phyloP scores from a whole-genome alignment of 805 yeast genomes.

The Kregervanrija fluxuum region DNA sequence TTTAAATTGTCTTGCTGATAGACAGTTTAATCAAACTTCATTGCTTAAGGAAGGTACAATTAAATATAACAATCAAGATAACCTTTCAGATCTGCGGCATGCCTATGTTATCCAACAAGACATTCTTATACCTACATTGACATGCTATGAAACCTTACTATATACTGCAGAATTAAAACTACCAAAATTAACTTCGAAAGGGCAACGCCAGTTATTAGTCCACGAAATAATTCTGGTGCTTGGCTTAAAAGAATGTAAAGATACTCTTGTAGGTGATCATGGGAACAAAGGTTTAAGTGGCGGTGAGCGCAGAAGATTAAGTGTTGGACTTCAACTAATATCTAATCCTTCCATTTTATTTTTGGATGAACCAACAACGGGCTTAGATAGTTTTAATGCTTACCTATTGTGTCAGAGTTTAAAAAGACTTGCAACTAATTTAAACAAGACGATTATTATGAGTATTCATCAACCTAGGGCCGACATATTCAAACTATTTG shows the following conservation, averaged over 20 bases:
- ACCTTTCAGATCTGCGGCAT: slow-evolving; percentile 26
- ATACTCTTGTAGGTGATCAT: slow-evolving; percentile 50
- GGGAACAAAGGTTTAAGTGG: slow-evolving; percentile 64
- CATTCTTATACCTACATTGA: slow-evolving; percentile 59
- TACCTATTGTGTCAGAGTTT: slow-evolving; percentile 54
- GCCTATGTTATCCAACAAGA: slow-evolving; percentile 79
- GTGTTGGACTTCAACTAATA: slow-evolving; percentile 71
- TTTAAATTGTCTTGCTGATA: slow-evolving; percentile 55
- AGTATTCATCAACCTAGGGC: slow-evolving; percentile 83
- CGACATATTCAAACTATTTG: slow-evolving; percentile 65
- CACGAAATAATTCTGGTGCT: slow-evolving; percentile 54
- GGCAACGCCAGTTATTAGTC: slow-evolving; percentile 43
- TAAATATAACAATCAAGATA: slow-evolving; percentile 31
- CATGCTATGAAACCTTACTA: slow-evolving; percentile 62
- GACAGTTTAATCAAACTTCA: slow-evolving; percentile 30
- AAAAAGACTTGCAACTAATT: slow-evolving; percentile 41
- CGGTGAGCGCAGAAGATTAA: slow-evolving; percentile 74
- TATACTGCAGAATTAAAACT: slow-evolving; percentile 69
- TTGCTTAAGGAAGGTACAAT: slow-evolving; percentile 33
- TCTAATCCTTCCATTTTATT: slow-evolving; percentile 71
- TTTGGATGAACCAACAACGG: slow-evolving; percentile 86
- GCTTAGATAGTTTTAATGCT: slow-evolving; percentile 75
- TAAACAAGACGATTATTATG: slow-evolving; percentile 64
- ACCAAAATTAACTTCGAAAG: slow-evolving; percentile 35
- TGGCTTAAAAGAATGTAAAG: slow-evolving; percentile 57